A percentile compares a stretch with the other conserved stretches of the same genome.
These are phyloP conservation scores for Penstemon eatonii DNA, from an alignment of 257 asterid species.

Conservation along the genomic window DNA sequence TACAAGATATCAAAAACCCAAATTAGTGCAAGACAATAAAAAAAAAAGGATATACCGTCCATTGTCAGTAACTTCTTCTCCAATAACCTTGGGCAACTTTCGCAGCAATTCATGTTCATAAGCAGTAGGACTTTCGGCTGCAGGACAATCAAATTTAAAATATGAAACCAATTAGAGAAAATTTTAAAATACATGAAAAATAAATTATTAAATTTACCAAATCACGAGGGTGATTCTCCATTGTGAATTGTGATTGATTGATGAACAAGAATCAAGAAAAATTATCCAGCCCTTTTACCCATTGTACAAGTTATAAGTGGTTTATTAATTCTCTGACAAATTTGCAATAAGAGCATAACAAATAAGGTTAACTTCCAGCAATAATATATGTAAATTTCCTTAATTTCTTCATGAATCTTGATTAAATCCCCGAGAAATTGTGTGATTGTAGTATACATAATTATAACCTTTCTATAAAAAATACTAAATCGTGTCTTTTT, in stretches of 20 bases:
- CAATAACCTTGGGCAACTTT: conserved; percentile 22
- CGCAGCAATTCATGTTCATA: conserved; percentile 34
- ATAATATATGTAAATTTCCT: conserved; percentile 1
- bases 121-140: conserved; percentile 31
- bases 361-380: not conserved
- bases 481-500: too few relatives aligned
- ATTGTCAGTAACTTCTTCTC: conserved; percentile 28
- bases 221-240: conserved; percentile 26
- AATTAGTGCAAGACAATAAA: not conserved
- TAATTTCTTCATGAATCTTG: conserved; percentile 1
- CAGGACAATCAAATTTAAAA: not conserved
- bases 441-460: not conserved
- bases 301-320: not conserved
- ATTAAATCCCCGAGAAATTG: not conserved
- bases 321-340: not conserved
- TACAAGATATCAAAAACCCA: not conserved
- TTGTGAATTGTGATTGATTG: conserved; percentile 9
- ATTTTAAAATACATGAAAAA: not conserved
- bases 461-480: too few relatives aligned
- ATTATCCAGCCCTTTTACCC: not conserved
- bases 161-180: not conserved
- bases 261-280: conserved; percentile 13
- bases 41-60: conserved; percentile 24
- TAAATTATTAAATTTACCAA: conserved; percentile 11
- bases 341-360: not conserved